Base-by-base conservation (phyloP, 1,139 yeast species). In the Suzukiozyma palmioleophila region DNA sequence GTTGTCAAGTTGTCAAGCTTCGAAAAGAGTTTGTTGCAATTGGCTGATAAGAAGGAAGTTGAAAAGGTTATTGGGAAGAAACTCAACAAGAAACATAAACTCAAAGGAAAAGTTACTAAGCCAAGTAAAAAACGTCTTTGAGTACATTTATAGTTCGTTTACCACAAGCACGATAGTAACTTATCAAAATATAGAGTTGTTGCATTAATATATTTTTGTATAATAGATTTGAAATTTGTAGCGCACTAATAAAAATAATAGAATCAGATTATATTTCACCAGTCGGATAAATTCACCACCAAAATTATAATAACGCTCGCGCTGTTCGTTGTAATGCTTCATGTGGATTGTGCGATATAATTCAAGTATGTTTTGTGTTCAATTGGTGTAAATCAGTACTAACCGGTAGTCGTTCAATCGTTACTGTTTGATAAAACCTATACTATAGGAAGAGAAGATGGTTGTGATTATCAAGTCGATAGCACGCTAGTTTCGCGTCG, bases 11-110 rank as follows among this genome's bases (percentile, higher is more conserved):
- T 81, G 41, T 68, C 85, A 39, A 69, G 75, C 24, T 85, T 84
- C 61, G 95, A 87, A 53, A 75, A 74, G 56, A 87, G 88, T 36
- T 76, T 89, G 66, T 74, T 84, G 56, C 96, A 88, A 65, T 77
- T 89, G 59, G 82, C 78, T 48, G 84, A 84, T 40, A 82, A 81
- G 48, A 89, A 84, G 45, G 85, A 82, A 39, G 77, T 73, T 41
- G 57, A 69, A 26, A 66, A 69, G 52, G 61, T 73, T 42, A 60
- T 76, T 50, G 75, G 75, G 39, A 66, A 65, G 50, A 67, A 68
- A 47, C 54, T 62, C 43, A 58, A 46, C 14, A 37, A 33, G 22
- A 33, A 39, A 13, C 35, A 16, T 10, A 25, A 26, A 12, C 25
- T 10, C 16, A 34, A 18, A 7, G 45, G 42, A 29, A 48, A 47